Evolutionary conservation across 2,329 filamentous ascomycete species (phyloP).

Genomic region (Fusarium temperatum): DNA sequence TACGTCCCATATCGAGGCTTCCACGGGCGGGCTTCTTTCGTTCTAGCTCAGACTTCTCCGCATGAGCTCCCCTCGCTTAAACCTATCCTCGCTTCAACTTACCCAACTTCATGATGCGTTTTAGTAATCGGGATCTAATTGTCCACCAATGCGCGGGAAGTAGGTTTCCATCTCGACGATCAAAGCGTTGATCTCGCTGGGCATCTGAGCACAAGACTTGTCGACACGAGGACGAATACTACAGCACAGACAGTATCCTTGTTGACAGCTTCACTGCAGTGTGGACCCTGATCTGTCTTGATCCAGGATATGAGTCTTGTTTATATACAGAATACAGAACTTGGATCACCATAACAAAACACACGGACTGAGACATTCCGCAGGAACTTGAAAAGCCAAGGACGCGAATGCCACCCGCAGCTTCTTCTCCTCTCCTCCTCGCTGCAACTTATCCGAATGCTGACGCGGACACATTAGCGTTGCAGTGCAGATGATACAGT

Average conservation of each 20-base stretch:
- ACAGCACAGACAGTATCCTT: not conserved
- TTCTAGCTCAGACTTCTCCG: not conserved
- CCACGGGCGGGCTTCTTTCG: not conserved
- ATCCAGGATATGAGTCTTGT: not conserved
- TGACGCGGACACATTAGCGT: conserved; percentile 19
- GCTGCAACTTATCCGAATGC: conserved; percentile 1
- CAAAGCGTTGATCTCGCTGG: not conserved
- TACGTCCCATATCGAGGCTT: not conserved
- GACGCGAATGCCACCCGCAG: not conserved
- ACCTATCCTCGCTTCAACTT: not conserved
- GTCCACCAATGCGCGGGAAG: conserved; percentile 7
- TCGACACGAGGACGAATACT: not conserved
- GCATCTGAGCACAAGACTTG: not conserved
- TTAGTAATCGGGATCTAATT: not conserved
- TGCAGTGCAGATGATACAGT: not conserved
- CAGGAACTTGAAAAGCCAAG: conserved; percentile 8
- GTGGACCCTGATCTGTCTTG: not conserved
- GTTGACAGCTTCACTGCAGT: not conserved
- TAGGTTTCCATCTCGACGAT: not conserved
- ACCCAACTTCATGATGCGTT: not conserved
- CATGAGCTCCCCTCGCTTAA: not conserved
- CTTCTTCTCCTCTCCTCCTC: no score
- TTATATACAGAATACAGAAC: not conserved
- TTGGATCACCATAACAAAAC: not conserved
- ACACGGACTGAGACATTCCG: conserved; percentile 1